Evolutionary conservation across 208 protist species (phyloP).

Genomic region (Trypanosoma congolense): DNA sequence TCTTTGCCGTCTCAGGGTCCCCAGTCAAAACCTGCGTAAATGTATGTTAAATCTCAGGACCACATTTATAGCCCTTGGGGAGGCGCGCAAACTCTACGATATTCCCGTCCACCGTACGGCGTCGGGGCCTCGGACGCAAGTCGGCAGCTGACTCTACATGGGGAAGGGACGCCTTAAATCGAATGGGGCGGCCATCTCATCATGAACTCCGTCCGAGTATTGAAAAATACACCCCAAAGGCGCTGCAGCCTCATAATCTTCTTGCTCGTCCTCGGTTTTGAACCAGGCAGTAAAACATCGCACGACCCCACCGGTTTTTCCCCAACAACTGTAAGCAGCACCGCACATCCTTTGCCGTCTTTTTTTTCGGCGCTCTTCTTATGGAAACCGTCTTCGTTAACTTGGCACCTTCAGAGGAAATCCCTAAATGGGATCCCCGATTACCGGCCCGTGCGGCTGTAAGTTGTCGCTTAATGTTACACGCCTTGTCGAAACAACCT

Average conservation of each 20-base stretch:
- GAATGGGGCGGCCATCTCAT: neutral
- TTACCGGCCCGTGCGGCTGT: too few species aligned
- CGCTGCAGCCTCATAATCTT: conserved; percentile 1
- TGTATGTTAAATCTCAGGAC: conserved; percentile 5
- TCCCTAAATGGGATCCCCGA: too few species aligned
- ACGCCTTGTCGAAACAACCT: too few species aligned
- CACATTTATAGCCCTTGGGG: conserved; percentile 7
- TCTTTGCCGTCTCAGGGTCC: conserved; percentile 1
- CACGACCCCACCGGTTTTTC: conserved; percentile 1
- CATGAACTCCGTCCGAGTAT: conserved; percentile 8
- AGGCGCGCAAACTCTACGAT: conserved; percentile 4
- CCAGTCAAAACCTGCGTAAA: neutral
- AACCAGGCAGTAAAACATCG: conserved; percentile 5
- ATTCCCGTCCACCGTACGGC: conserved; percentile 1
- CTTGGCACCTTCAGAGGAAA: too few species aligned
- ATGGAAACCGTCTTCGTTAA: too few species aligned
- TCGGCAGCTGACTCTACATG: neutral
- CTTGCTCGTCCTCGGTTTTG: conserved; percentile 8
- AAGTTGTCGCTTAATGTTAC: too few species aligned
- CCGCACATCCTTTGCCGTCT: neutral
- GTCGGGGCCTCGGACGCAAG: neutral
- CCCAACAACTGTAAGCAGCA: conserved; percentile 4
- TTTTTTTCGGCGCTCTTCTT: too few species aligned
- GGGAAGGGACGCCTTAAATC: neutral
- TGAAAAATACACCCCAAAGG: conserved; percentile 1